phyloP scores from a whole-genome alignment of 2,329 filamentous ascomycete genomes.

The Purpureocillium lavendulum region DNA sequence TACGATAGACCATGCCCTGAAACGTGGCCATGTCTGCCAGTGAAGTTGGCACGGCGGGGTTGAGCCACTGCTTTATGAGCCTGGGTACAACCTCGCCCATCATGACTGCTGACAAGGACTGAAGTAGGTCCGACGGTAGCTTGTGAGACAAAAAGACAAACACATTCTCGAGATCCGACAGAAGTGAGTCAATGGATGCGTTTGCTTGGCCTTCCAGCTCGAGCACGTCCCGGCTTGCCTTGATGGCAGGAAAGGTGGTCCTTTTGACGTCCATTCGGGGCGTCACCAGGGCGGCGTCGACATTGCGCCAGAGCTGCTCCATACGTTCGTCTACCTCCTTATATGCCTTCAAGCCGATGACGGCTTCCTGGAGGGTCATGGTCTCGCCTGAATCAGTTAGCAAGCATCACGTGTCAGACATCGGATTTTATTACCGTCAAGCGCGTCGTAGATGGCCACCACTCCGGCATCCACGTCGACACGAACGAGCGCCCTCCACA shows the following conservation, averaged over 20 bases:
- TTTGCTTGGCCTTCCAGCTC: constrained; percentile 33
- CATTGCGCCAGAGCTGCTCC: constrained; percentile 50
- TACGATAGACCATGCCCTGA: constrained; percentile 57
- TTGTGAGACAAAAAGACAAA: constrained; percentile 43
- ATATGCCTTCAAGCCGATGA: constrained; percentile 48
- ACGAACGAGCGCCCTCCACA: constrained; percentile 63
- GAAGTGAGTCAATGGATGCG: constrained; percentile 38
- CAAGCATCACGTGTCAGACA: neutral
- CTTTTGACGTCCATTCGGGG: constrained; percentile 45
- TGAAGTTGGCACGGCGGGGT: constrained; percentile 66
- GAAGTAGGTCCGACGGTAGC: constrained; percentile 46
- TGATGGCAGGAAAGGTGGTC: constrained; percentile 27
- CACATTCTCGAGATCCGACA: constrained; percentile 43
- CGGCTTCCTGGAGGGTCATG: constrained; percentile 44
- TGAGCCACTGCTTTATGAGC: constrained; percentile 67
- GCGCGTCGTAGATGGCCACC: constrained; percentile 46
- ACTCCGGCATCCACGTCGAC: constrained; percentile 48
- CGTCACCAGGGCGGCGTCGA: constrained; percentile 52
- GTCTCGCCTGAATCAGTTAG: constrained; percentile 33
- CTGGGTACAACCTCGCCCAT: constrained; percentile 60
- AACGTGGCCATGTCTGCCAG: constrained; percentile 65
- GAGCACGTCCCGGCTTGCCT: constrained; percentile 32
- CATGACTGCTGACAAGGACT: constrained; percentile 58
- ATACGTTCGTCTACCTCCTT: constrained; percentile 54
- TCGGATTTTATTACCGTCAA: constrained; percentile 34